A percentile compares a stretch with the other conserved stretches of the same genome.
Conservation (phyloP, 257 asterid genomes). For the Thymus quinquecostatus region DNA sequence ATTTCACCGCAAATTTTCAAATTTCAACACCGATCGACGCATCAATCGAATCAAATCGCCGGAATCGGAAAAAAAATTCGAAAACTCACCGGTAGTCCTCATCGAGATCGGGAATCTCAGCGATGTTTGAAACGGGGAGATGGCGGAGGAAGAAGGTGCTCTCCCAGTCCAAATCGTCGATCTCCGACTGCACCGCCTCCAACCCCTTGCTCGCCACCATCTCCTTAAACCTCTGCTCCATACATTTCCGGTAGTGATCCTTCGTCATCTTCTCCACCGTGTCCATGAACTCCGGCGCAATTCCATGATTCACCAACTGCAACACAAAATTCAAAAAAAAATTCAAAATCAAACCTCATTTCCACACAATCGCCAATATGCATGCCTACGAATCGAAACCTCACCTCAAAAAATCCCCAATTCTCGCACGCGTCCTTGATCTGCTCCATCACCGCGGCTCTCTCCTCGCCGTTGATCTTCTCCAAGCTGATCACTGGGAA, state of each 20-base stretch:
- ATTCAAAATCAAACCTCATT: too few species aligned
- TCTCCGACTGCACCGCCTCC: slow-evolving; percentile 54
- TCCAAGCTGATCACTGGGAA: slow-evolving; percentile 60
- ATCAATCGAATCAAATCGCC: too few species aligned
- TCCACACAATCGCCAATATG: background rate
- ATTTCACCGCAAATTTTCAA: too few species aligned
- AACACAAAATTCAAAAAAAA: background rate
- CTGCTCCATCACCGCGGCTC: slow-evolving; percentile 44
- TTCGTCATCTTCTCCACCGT: slow-evolving; percentile 55
- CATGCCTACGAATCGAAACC: background rate
- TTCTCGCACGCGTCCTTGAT: slow-evolving; percentile 60
- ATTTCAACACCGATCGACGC: too few species aligned
- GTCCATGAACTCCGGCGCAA: slow-evolving; percentile 57
- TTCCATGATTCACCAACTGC: slow-evolving; percentile 58
- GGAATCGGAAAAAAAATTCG: background rate
- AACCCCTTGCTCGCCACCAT: slow-evolving; percentile 59
- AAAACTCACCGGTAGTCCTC: slow-evolving; percentile 45
- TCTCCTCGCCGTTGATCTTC: slow-evolving; percentile 53
- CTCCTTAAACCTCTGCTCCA: slow-evolving; percentile 58
- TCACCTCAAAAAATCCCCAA: slow-evolving; percentile 71
- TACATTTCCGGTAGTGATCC: slow-evolving; percentile 56
- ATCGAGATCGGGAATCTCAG: slow-evolving; percentile 56
- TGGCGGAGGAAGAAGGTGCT: slow-evolving; percentile 70
- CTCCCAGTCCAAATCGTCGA: slow-evolving; percentile 64
- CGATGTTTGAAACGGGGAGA: slow-evolving; percentile 56